Conservation (phyloP, 176 grass and related monocot genomes). For the Oryza punctata region DNA sequence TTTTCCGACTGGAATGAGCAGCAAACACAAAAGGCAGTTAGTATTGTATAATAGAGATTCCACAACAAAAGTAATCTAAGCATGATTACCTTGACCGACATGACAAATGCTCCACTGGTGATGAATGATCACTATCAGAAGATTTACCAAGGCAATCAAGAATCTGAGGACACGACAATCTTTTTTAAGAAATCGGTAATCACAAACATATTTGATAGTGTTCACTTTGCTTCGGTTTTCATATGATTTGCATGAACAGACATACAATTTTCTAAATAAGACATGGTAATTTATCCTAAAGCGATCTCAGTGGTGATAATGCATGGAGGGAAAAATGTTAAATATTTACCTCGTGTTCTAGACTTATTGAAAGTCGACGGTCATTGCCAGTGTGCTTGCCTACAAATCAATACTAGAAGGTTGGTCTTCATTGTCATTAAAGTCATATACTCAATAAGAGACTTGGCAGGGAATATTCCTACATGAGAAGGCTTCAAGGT, state of each 20-base stretch:
- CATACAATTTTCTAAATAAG: slow-evolving; percentile 14
- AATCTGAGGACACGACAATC: slow-evolving; percentile 54
- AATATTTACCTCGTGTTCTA: slow-evolving; percentile 74
- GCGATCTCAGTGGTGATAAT: neutral
- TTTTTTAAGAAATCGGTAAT: neutral
- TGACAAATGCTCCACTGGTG: slow-evolving; percentile 81
- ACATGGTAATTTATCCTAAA: neutral
- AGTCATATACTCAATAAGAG: neutral
- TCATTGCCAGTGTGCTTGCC: slow-evolving; percentile 85
- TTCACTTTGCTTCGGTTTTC: neutral
- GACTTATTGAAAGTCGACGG: slow-evolving; percentile 87
- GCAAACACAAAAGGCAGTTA: slow-evolving; percentile 15
- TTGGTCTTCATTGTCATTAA: neutral
- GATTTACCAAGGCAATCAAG: slow-evolving; percentile 96
- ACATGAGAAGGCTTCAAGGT: slow-evolving; percentile 80
- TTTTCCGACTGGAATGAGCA: slow-evolving; percentile 68
- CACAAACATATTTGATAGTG: neutral
- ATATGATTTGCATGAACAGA: neutral
- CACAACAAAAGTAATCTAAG: neutral
- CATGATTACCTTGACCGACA: slow-evolving; percentile 75
- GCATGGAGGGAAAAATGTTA: neutral
- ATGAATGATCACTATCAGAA: slow-evolving; percentile 74
- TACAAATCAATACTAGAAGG: slow-evolving; percentile 38
- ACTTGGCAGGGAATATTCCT: neutral
- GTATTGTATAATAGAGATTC: neutral